Base-by-base conservation (phyloP, 768 basidiomycete genomes). In the Suillus paluster region DNA sequence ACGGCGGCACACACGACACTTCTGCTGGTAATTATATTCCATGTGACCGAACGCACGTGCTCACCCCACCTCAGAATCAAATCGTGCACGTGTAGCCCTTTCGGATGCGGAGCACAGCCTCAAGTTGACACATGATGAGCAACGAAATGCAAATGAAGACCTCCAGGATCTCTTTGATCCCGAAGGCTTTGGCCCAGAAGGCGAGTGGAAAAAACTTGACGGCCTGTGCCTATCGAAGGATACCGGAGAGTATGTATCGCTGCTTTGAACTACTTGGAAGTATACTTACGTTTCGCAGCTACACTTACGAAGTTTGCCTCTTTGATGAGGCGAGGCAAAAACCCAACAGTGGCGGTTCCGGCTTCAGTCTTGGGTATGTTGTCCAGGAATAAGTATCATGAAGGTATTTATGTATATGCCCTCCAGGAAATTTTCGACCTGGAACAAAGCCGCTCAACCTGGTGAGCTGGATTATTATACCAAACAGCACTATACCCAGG, bases 191-290 rank as follows among this genome's bases (percentile, higher is more conserved):
- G 95, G 95, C 21, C 72, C 78, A 1, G 81, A 92, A 30, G 97
- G 94, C 55, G 94, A 97, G 77, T 99, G 94, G 94, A 97, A 97
- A 82, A 97, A 97, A 78, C 84, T 99, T 7, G 91, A 96, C 23
- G 83, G 85, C 6, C 79, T 81, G 1, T 99, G 97, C 68, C 72
- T 99, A 14, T 85, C 87, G 71, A 90, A 87, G 71, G 86, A 96
- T 58, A 81, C 84, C 5, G 97, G 97, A 81, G 97, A 97, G 93
- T 97, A 69, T 72, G 95, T 89, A 25, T 42, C 57, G n/a, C 36
- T 4, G 38, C 14, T 17, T 15, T 27, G 1, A 41, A 2, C 10
- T 58, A 30, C 55, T 62, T 21, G 27, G 5, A 5, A 30, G 21
- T 23, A 11, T 25, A 49, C 65, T 12, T 10, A 38, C 55, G 7